Percentiles rank a stretch among this genome's conserved stretches.
These are phyloP conservation scores for Cydonia oblonga DNA, from an alignment of 331 rosid genomes.

Conservation along the genomic window DNA sequence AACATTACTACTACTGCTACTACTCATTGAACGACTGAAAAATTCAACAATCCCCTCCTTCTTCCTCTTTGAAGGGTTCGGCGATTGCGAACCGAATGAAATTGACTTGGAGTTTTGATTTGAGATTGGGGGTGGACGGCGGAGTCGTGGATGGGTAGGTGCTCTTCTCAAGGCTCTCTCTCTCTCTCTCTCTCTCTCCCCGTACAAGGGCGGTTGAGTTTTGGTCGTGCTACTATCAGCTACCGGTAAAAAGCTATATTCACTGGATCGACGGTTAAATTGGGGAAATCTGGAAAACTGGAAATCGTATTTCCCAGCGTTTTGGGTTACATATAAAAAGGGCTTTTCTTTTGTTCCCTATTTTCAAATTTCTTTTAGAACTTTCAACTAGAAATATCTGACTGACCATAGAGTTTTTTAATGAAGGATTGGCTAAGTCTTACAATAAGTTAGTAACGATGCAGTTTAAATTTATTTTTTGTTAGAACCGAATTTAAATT, in stretches of 20 bases:
- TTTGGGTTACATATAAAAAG: no score
- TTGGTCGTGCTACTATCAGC: neutral
- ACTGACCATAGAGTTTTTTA: no score
- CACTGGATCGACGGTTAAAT: neutral
- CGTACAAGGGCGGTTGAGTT: neutral
- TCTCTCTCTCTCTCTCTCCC: no score
- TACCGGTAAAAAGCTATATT: neutral
- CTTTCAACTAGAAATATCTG: no score
- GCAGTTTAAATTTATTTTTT: no score
- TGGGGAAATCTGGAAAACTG: neutral
- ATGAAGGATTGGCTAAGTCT: fast-evolving
- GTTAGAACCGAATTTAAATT: no score
- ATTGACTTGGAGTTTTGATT: neutral
- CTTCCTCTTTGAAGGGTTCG: neutral
- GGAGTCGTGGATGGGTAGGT: neutral
- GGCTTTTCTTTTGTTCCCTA: no score
- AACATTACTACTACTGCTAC: constrained; percentile 9
- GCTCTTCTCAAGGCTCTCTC: neutral
- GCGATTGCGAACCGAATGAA: neutral
- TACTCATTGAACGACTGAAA: constrained; percentile 23
- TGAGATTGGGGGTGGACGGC: neutral
- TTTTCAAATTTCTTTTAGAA: no score
- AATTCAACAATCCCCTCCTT: neutral
- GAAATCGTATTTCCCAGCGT: no score
- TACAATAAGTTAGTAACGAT: fast-evolving